Percentiles rank a stretch among this genome's conserved stretches.
Evolutionary conservation across 257 asterid genomes (phyloP).

Genomic region (Ocimum tenuiflorum): DNA sequence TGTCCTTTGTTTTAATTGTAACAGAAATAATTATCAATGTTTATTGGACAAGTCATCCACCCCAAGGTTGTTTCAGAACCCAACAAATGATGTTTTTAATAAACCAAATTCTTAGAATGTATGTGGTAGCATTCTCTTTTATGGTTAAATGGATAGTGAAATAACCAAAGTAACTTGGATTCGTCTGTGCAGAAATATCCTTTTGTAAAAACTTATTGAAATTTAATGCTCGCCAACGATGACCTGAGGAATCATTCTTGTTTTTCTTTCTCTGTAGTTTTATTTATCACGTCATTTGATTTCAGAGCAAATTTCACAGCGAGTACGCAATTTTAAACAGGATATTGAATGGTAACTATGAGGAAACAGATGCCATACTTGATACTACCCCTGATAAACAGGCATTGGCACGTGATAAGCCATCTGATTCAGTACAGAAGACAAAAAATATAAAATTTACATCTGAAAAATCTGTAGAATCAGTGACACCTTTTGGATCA

Average conservation of each 20-base stretch:
- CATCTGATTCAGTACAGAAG: slow-evolving; percentile 46
- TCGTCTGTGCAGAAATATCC: background rate
- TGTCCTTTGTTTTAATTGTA: background rate
- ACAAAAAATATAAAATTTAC: slow-evolving; percentile 49
- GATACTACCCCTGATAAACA: slow-evolving; percentile 48
- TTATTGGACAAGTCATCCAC: background rate
- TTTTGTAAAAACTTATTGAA: background rate
- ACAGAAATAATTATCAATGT: background rate
- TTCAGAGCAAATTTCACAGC: background rate
- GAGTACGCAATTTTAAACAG: slow-evolving; percentile 33
- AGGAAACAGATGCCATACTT: slow-evolving; percentile 41
- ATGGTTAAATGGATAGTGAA: background rate
- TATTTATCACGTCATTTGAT: slow-evolving; percentile 1
- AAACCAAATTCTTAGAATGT: background rate
- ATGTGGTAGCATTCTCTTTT: background rate
- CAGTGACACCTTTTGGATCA: slow-evolving; percentile 83
- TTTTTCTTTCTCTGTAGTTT: slow-evolving; percentile 1
- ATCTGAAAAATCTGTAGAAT: slow-evolving; percentile 43
- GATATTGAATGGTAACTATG: slow-evolving; percentile 52
- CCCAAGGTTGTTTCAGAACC: background rate
- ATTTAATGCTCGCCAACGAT: background rate
- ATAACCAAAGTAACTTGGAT: background rate
- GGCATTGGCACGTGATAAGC: slow-evolving; percentile 24
- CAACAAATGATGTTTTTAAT: background rate
- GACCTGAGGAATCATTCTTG: background rate